A percentile compares a stretch with the other conserved stretches of the same genome.
Conservation (phyloP, 2,329 filamentous ascomycete species). For the Aspergillus spinulosporus region DNA sequence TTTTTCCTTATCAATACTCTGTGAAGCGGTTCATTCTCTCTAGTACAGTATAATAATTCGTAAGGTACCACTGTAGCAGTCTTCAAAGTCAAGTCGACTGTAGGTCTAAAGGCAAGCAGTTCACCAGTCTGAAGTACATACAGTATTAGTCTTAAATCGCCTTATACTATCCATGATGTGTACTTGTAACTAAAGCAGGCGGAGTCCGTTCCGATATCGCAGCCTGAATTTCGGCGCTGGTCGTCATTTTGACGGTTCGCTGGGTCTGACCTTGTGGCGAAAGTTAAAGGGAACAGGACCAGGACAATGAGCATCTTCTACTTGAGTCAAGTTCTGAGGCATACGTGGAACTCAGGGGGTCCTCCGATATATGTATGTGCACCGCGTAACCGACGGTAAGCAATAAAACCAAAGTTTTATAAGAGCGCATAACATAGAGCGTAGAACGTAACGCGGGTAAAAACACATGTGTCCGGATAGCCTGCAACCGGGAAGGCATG, state of each 20-base stretch:
- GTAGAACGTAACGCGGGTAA: background rate
- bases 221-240: background rate
- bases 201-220: background rate
- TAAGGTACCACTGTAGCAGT: background rate
- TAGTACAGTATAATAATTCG: background rate
- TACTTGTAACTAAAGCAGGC: no score
- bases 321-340: no score
- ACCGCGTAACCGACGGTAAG: background rate
- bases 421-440: background rate
- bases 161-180: background rate
- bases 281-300: background rate
- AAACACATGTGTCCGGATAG: background rate
- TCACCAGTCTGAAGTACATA: background rate
- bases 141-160: background rate
- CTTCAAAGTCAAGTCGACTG: background rate
- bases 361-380: background rate
- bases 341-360: background rate
- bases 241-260: background rate
- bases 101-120: background rate
- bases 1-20: background rate
- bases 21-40: background rate
- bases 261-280: background rate
- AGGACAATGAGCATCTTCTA: background rate
- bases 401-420: background rate
- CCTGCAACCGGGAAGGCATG: conserved; percentile 1